A percentile compares a stretch with the other conserved stretches of the same genome.
These are phyloP conservation scores for Limnanthes douglasii DNA, from an alignment of 345 rosid genomes.

Conservation along the genomic window DNA sequence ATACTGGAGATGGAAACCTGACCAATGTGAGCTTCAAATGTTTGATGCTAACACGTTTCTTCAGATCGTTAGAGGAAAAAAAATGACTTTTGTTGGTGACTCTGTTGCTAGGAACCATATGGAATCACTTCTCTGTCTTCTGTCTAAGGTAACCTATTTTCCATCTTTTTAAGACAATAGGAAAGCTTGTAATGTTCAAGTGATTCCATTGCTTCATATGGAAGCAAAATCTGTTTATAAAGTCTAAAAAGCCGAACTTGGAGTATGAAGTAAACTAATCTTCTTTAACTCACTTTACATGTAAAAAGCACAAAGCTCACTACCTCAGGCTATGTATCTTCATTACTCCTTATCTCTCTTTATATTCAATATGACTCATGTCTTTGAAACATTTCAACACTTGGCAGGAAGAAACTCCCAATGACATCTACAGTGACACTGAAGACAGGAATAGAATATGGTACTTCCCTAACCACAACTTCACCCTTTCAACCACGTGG, in stretches of 20 bases:
- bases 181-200: too few species aligned
- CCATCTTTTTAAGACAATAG: conserved; percentile 8
- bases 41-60: conserved; percentile 43
- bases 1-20: conserved; percentile 92
- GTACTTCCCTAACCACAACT: conserved; percentile 45
- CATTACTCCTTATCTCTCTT: too few species aligned
- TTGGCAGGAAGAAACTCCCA: conserved; percentile 61
- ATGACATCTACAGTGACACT: conserved; percentile 29
- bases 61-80: conserved; percentile 41
- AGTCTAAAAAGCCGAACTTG: neutral
- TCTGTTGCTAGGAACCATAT: conserved; percentile 83
- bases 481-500: conserved; percentile 59
- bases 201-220: neutral
- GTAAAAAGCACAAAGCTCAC: too few species aligned
- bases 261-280: too few species aligned
- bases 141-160: conserved; percentile 34
- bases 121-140: conserved; percentile 75
- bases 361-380: too few species aligned
- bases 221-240: neutral
- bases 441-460: conserved; percentile 53
- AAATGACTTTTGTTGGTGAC: conserved; percentile 71
- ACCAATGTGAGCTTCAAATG: conserved; percentile 49
- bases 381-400: neutral
- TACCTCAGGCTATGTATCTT: too few species aligned
- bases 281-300: too few species aligned